Percentiles rank a stretch among this genome's conserved stretches.
Conservation (phyloP, 2,329 filamentous ascomycete species). For the Hortaea sp. region DNA sequence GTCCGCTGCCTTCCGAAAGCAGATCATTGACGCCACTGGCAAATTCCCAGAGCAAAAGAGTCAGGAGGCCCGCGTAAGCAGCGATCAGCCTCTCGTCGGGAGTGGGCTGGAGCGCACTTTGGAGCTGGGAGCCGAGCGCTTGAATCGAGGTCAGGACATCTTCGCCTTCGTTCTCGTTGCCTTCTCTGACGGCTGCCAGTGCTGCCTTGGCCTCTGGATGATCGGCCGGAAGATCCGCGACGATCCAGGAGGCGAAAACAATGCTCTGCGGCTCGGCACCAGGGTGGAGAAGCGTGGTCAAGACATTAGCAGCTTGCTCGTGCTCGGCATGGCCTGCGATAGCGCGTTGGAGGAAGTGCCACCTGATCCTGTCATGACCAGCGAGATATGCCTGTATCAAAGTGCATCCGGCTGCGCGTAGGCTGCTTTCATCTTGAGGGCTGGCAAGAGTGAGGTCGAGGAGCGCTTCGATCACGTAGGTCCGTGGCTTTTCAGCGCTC, state of each 20-base stretch:
- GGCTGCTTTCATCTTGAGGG: slow-evolving; percentile 59
- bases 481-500: slow-evolving; percentile 27
- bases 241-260: slow-evolving; percentile 81
- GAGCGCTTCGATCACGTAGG: slow-evolving; percentile 90
- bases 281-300: slow-evolving; percentile 67
- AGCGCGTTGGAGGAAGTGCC: slow-evolving; percentile 77
- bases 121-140: slow-evolving; percentile 74
- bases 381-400: slow-evolving; percentile 90
- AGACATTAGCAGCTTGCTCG: slow-evolving; percentile 69
- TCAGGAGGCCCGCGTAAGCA: slow-evolving; percentile 81
- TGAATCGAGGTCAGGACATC: slow-evolving; percentile 94
- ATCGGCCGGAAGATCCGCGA: slow-evolving; percentile 77
- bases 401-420: slow-evolving; percentile 75
- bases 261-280: slow-evolving; percentile 73
- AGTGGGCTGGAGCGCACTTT: slow-evolving; percentile 52
- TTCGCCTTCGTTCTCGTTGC: slow-evolving; percentile 79
- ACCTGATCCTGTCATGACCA: slow-evolving; percentile 67
- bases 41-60: slow-evolving; percentile 87
- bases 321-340: slow-evolving; percentile 82
- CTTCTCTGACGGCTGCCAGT: slow-evolving; percentile 76
- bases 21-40: slow-evolving; percentile 88
- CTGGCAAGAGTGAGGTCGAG: slow-evolving; percentile 69
- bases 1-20: slow-evolving; percentile 78
- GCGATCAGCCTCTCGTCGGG: slow-evolving; percentile 72
- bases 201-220: slow-evolving; percentile 68